Percentiles rank a stretch among this genome's conserved stretches.
These are phyloP conservation scores for Heracleum sosnowskyi DNA, from an alignment of 129 eudicot genomes.

Conservation along the genomic window DNA sequence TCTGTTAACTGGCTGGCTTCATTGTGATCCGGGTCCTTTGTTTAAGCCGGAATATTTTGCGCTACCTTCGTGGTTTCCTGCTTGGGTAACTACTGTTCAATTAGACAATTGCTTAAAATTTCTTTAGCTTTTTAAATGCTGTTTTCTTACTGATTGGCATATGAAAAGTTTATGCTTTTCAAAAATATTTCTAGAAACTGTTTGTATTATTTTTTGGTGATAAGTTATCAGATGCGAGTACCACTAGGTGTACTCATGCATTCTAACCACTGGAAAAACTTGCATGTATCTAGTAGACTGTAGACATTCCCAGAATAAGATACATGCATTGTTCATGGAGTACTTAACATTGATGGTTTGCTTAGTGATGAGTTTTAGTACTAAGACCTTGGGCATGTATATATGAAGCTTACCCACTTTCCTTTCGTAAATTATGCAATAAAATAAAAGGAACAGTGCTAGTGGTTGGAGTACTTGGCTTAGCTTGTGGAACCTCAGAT, in stretches of 20 bases:
- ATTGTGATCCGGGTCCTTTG: constrained; percentile 89
- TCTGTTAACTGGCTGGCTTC: constrained; percentile 94
- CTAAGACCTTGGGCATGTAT: not conserved
- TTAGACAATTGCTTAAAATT: not conserved
- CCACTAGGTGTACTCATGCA: not conserved
- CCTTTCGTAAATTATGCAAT: not conserved
- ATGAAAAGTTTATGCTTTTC: not conserved
- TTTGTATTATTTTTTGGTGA: not conserved
- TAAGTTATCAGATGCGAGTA: not conserved
- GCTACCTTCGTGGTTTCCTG: constrained; percentile 65
- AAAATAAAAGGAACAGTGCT: not conserved
- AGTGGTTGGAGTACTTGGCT: not conserved
- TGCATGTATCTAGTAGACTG: not conserved
- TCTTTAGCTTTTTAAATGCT: not conserved
- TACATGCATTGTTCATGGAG: not conserved
- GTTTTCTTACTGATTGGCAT: not conserved
- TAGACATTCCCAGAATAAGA: not conserved
- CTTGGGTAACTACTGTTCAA: constrained; percentile 52
- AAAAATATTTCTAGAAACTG: not conserved
- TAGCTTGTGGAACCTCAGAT: not conserved
- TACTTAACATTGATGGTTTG: not conserved
- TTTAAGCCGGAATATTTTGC: constrained; percentile 59
- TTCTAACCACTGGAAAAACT: not conserved
- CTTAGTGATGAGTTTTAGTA: not conserved
- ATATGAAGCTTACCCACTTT: not conserved